A percentile compares a stretch with the other conserved stretches of the same genome.
Evolutionary conservation across 139 green algal genomes (phyloP).

Genomic region (Edaphochlamys debaryana): DNA sequence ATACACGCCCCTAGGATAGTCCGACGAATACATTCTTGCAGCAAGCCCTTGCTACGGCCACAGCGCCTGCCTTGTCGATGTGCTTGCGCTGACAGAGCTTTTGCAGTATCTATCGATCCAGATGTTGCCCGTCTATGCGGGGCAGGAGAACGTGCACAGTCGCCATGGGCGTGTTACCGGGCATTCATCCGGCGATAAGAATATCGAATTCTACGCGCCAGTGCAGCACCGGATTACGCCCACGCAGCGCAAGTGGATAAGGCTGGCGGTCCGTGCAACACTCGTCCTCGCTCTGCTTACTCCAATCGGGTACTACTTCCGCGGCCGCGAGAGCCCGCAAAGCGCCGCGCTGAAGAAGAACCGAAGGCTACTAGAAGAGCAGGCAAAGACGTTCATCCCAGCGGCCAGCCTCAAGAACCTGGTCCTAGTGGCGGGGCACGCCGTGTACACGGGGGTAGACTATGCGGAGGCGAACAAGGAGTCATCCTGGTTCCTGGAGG

Average conservation of each 20-base stretch:
- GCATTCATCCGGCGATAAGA: neutral
- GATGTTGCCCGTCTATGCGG: conserved; percentile 27
- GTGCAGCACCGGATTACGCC: neutral
- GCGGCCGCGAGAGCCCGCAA: neutral
- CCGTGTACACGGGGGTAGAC: conserved; percentile 80
- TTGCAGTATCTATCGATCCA: neutral
- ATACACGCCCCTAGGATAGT: too few relatives aligned
- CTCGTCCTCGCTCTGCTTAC: neutral
- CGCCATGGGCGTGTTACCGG: neutral
- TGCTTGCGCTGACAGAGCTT: too few relatives aligned
- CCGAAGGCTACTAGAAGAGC: neutral
- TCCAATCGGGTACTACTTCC: neutral
- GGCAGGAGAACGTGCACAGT: conserved; percentile 31
- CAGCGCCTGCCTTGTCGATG: too few relatives aligned
- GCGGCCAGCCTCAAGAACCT: conserved; percentile 56
- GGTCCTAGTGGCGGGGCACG: conserved; percentile 82
- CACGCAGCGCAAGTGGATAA: neutral
- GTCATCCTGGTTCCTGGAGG: conserved; percentile 78
- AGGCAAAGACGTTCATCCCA: conserved; percentile 30
- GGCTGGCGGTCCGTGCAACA: neutral
- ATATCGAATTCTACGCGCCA: neutral
- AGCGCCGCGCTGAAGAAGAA: conserved; percentile 20
- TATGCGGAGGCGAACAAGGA: conserved; percentile 60
- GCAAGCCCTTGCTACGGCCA: too few relatives aligned
- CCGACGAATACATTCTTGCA: too few relatives aligned